Base-by-base conservation (phyloP, 306 rosid genomes). In the Cucumis cinereus region DNA sequence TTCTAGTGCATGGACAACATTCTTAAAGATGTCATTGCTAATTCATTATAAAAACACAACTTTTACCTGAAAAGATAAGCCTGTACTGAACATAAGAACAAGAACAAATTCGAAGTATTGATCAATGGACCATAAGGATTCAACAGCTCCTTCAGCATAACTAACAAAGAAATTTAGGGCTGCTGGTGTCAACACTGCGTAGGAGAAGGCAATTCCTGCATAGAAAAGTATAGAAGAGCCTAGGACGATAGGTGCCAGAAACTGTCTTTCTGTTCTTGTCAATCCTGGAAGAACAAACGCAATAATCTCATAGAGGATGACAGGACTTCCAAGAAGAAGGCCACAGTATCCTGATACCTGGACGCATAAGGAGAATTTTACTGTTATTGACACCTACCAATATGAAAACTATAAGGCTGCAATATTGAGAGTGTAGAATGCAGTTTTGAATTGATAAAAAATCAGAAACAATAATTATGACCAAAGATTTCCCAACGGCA, bases 291-390 rank as follows among this genome's bases (percentile, higher is more conserved):
- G 88, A 79, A 94, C 84, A 82, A 91, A 94, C 61, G 93, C 93
- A 83, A 94, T 94, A 59, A 92, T 80, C 88, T 94, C 99, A 19
- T 94, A 94, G 19, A 94, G 89, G 78, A 94, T 86, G 81, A 94
- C 8, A n/a, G 99, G 99, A 83, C 97, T 94, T 84, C 96, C 99
- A 66, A 92, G 59, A 60, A 94, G 95, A 61, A 94, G 86, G 79
- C 99, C 99, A 74, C 96, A 94, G 77, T 92, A 94, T 61, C 99
- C 99, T 72, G 99, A 94, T 61, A 94, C 99, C 99, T 94, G 89
- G 82, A 55, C 49, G 77, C 74, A 80, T 8, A 45, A 78, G 63
- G 78, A 78, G 19, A 70, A 79, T 62, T 59, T 20, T 59, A 58
- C 17, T 15, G 66, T 49, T 19, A 71, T 58, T 63, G 70, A 30